Percentiles rank a stretch among this genome's conserved stretches.
phyloP scores from a whole-genome alignment of 75 land plant species.

The Chamaecyparis obtusa region DNA sequence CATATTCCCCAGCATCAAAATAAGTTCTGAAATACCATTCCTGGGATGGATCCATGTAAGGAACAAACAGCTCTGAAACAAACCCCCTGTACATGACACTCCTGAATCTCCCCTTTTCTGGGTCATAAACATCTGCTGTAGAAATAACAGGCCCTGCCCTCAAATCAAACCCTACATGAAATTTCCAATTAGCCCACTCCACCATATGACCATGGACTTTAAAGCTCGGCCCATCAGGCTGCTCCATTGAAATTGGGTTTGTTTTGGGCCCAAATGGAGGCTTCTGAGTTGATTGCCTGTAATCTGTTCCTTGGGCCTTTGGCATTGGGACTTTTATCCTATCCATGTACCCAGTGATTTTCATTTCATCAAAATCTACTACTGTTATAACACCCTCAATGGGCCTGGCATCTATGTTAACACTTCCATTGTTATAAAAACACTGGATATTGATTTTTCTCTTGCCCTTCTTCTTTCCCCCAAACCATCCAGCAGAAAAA shows the following conservation, averaged over 20 bases:
- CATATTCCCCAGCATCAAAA: slow-evolving; percentile 59
- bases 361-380: slow-evolving; percentile 27
- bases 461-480: slow-evolving; percentile 24
- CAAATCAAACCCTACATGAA: slow-evolving; percentile 44
- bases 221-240: slow-evolving; percentile 25
- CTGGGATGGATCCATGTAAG: slow-evolving; percentile 62
- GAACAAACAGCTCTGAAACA: slow-evolving; percentile 31
- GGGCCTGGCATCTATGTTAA: slow-evolving; percentile 58
- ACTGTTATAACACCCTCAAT: slow-evolving; percentile 40
- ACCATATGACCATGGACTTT: slow-evolving; percentile 35
- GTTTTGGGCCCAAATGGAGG: background rate
- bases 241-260: slow-evolving; percentile 33
- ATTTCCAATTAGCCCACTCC: slow-evolving; percentile 16
- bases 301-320: slow-evolving; percentile 27
- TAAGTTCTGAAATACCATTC: slow-evolving; percentile 63
- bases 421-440: slow-evolving; percentile 36
- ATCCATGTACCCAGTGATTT: slow-evolving; percentile 5
- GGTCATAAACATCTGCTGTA: slow-evolving; percentile 35
- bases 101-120: slow-evolving; percentile 23
- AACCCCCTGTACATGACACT: slow-evolving; percentile 40
- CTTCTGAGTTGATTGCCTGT: too few species aligned
- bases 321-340: background rate
- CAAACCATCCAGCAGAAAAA: slow-evolving; percentile 57
- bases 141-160: slow-evolving; percentile 54
- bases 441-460: slow-evolving; percentile 45